Evolutionary conservation across 2,329 filamentous ascomycete species (phyloP).

Genomic region (Penicillium expansum): DNA sequence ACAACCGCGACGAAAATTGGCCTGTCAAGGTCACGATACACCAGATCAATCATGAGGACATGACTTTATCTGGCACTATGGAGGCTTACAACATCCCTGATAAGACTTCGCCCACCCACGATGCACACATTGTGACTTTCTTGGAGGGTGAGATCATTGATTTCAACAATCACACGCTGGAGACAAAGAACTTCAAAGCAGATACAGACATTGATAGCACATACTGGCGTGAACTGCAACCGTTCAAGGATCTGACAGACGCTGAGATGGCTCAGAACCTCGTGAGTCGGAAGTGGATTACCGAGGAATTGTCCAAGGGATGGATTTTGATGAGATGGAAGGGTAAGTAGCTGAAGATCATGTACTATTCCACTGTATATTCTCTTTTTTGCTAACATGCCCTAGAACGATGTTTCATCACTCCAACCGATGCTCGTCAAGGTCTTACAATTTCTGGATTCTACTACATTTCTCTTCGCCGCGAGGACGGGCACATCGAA

Average conservation of each 20-base stretch:
- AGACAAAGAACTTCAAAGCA: constrained; percentile 49
- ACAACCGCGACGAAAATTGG: constrained; percentile 57
- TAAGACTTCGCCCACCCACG: constrained; percentile 43
- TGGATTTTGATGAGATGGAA: constrained; percentile 55
- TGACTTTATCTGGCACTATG: constrained; percentile 67
- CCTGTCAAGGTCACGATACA: constrained; percentile 66
- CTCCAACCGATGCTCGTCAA: constrained; percentile 45
- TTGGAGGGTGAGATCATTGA: constrained; percentile 69
- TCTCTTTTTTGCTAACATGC: constrained; percentile 12
- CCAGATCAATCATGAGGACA: constrained; percentile 57
- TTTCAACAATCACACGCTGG: constrained; percentile 51
- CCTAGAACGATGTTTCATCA: constrained; percentile 50
- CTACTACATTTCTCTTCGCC: constrained; percentile 50
- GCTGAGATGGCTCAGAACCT: constrained; percentile 45
- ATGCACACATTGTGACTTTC: constrained; percentile 60
- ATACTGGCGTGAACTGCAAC: constrained; percentile 50
- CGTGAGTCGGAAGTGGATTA: constrained; percentile 46
- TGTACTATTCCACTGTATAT: not conserved
- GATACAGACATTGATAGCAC: constrained; percentile 47
- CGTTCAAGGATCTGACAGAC: constrained; percentile 47
- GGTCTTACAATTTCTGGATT: constrained; percentile 52
- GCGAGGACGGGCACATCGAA: constrained; percentile 47
- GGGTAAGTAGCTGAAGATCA: constrained; percentile 31
- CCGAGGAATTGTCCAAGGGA: constrained; percentile 40
- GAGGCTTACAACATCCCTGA: constrained; percentile 66